phyloP scores from a whole-genome alignment of 1,284 basidiomycete species.

The Ganoderma meredithae region DNA sequence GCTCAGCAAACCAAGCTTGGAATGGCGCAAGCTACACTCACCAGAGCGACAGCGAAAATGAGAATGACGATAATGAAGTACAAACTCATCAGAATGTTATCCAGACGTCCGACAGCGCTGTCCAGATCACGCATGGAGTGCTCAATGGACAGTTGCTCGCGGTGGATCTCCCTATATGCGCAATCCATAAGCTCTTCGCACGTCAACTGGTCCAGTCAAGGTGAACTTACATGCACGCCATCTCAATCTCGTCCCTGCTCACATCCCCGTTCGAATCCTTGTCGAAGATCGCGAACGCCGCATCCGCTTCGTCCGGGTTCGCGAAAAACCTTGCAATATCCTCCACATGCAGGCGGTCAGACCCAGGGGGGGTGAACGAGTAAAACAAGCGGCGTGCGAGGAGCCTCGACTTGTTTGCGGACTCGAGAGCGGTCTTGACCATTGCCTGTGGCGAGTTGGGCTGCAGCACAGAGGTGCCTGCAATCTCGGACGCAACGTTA shows the following conservation, averaged over 20 bases:
- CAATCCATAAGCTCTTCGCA: background rate
- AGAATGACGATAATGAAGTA: conserved; percentile 74
- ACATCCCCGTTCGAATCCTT: conserved; percentile 85
- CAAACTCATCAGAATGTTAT: conserved; percentile 76
- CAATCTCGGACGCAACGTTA: conserved; percentile 78
- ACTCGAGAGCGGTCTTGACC: conserved; percentile 81
- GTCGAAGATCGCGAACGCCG: conserved; percentile 82
- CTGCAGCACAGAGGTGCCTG: conserved; percentile 82
- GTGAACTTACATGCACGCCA: conserved; percentile 68
- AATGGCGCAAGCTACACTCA: conserved; percentile 37
- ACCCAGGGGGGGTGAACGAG: conserved; percentile 77
- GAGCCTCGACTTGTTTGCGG: conserved; percentile 84
- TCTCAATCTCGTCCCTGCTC: conserved; percentile 78
- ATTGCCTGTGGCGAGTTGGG: conserved; percentile 88
- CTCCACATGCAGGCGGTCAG: conserved; percentile 66
- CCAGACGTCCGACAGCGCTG: conserved; percentile 84
- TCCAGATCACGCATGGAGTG: conserved; percentile 93
- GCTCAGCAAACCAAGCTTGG: background rate
- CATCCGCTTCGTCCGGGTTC: conserved; percentile 68
- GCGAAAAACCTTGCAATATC: conserved; percentile 84
- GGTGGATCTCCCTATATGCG: conserved; percentile 72
- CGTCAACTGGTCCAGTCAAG: background rate
- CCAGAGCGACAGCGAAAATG: conserved; percentile 79
- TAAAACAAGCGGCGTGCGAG: conserved; percentile 89
- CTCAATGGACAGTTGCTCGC: conserved; percentile 86